Base-by-base conservation (phyloP, 192 early-diverging fungal genomes). In the Umbelopsis ramanniana region DNA sequence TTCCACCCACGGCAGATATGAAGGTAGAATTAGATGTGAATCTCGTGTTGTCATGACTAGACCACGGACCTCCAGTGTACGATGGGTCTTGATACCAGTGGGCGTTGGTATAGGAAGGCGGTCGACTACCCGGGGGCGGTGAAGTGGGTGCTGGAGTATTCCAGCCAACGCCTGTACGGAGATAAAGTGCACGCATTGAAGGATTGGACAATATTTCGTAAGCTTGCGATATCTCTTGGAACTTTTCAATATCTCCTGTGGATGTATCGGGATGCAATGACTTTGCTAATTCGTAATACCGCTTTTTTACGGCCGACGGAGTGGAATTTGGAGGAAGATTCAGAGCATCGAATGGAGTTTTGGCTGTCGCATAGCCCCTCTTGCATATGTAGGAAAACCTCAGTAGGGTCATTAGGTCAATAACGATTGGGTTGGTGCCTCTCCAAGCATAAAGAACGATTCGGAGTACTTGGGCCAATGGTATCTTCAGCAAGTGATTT, bases 261-360 rank as follows among this genome's bases (percentile, higher is more conserved):
- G 54, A 29, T 23, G 70, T 71, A 55, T 81, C 79, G 3, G 79
- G 79, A 43, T 81, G 79, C 46, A 71, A 46, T 40, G 40, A n/a
- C 52, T 81, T 81, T 14, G 69, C 74, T 3, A 81, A 52, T 46
- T 73, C 72, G 70, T 74, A 74, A 50, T 81, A 81, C 35, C 66
- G 60, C 10, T 70, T 66, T 46, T 81, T 81, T 46, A 81, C 55
- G 12, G 73, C 72, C 6, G 54, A 55, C 7, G 29, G 35, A 12
- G 57, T 23, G 8, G 79, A 75, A 19, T n/a, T 74, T 15, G n/a
- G 57, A 10, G 70, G 54, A 3, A 81, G 37, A 8, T 67, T 37
- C 4, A 81, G 67, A 70, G 73, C 67, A 0, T 77, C 75, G 67
- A 74, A 81, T 4, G 79, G 79, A 2, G 72, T 26, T 47, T 38